phyloP scores from a whole-genome alignment of 176 grass and related monocot genomes.

The Eleusine coracana region DNA sequence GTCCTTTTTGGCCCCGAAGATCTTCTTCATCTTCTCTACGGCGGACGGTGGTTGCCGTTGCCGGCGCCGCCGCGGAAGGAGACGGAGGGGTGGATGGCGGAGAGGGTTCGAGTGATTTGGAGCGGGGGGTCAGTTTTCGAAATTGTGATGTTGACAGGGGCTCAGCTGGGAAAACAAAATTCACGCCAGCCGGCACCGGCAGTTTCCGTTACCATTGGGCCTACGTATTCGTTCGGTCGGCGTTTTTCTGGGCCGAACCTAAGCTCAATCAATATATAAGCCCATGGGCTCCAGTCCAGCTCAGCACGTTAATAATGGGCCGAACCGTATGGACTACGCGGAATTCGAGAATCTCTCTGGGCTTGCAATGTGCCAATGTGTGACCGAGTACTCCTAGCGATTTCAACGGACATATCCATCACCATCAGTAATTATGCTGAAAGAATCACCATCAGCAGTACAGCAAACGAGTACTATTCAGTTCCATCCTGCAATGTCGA shows the following conservation, averaged over 20 bases:
- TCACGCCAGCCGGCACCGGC: not conserved
- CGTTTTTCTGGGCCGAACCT: no score
- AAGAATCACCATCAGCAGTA: no score
- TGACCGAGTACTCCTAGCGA: no score
- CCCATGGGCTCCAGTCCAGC: no score
- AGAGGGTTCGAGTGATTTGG: not conserved
- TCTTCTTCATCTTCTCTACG: constrained; percentile 74
- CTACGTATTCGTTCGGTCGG: not conserved
- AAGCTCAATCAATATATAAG: no score
- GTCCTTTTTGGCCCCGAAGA: constrained; percentile 88
- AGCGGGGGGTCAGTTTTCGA: not conserved
- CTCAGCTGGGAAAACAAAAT: not conserved
- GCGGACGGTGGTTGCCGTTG: not conserved
- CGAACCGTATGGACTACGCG: no score
- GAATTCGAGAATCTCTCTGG: no score
- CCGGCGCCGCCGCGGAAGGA: constrained; percentile 30
- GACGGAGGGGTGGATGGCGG: not conserved
- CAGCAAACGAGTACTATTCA: not conserved
- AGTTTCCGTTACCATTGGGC: constrained; percentile 7
- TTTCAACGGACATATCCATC: not conserved
- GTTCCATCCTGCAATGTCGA: not conserved
- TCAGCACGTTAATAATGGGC: no score
- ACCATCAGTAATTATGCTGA: no score
- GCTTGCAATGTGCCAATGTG: no score
- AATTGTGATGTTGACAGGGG: constrained; percentile 32